These are phyloP conservation scores for Nannochloropsis gaditana DNA, from an alignment of 108 stramenopile genomes.

Conservation along the genomic window DNA sequence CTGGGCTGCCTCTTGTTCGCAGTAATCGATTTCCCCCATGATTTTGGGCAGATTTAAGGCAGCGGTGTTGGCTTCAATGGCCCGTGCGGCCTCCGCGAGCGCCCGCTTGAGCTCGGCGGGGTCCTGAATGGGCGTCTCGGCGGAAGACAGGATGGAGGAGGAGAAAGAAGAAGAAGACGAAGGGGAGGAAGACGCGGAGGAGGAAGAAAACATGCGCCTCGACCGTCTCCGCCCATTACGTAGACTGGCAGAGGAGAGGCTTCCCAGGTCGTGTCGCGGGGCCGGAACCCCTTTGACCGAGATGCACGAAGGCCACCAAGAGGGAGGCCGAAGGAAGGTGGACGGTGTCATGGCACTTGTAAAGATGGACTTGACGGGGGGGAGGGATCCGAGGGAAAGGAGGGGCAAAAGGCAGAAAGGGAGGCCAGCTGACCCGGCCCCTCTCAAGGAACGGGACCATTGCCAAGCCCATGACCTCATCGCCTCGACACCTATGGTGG, in stretches of 20 bases:
- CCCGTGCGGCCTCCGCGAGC: not conserved
- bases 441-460: no score
- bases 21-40: constrained; percentile 20
- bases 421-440: not conserved
- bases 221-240: no score
- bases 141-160: not conserved
- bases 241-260: no score
- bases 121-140: not conserved
- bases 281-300: no score
- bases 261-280: no score
- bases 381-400: not conserved
- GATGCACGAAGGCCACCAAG: no score
- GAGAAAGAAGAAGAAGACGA: not conserved
- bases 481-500: no score
- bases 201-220: not conserved
- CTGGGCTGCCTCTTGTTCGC: constrained; percentile 20
- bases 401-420: not conserved
- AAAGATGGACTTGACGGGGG: no score
- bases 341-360: no score
- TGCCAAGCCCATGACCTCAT: no score
- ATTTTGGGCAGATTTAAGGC: not conserved
- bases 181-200: not conserved
- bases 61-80: constrained; percentile 1
- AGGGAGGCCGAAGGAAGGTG: no score
- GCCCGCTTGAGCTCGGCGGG: constrained; percentile 3